phyloP scores from a whole-genome alignment of 2,329 filamentous ascomycete genomes.

The Penicillium sp. region DNA sequence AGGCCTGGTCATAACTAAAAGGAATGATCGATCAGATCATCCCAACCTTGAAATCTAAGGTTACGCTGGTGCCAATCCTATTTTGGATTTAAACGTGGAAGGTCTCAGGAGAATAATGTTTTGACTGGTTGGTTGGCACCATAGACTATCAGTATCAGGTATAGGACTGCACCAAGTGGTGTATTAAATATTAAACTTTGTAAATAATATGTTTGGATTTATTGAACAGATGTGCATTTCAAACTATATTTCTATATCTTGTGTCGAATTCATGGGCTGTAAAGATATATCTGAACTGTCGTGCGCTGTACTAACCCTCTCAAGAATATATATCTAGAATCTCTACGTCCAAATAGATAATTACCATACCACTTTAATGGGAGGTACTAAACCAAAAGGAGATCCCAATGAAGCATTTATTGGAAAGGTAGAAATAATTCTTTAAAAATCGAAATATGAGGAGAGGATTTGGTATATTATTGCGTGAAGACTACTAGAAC shows the following conservation, averaged over 20 bases:
- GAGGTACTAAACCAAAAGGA: not conserved
- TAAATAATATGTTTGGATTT: too few relatives aligned
- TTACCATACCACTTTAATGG: not conserved
- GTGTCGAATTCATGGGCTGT: too few relatives aligned
- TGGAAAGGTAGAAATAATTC: not conserved
- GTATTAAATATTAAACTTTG: not conserved
- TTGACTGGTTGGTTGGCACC: not conserved
- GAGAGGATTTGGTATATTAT: too few relatives aligned
- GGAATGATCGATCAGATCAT: not conserved
- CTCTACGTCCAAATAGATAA: not conserved
- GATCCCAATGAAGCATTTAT: not conserved
- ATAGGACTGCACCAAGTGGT: not conserved
- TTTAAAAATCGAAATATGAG: not conserved
- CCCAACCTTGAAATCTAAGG: not conserved
- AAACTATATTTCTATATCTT: too few relatives aligned
- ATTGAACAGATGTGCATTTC: not conserved
- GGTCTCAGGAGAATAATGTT: not conserved
- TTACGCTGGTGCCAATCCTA: too few relatives aligned
- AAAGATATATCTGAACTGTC: not conserved
- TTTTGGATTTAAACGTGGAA: not conserved
- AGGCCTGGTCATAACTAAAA: not conserved
- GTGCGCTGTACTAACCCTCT: not conserved
- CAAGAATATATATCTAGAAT: not conserved
- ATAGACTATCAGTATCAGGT: not conserved
- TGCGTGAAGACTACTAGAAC: not conserved